A percentile compares a stretch with the other conserved stretches of the same genome.
These are phyloP conservation scores for Penicillium sp. DNA, from an alignment of 2,329 filamentous ascomycete species.

Conservation along the genomic window DNA sequence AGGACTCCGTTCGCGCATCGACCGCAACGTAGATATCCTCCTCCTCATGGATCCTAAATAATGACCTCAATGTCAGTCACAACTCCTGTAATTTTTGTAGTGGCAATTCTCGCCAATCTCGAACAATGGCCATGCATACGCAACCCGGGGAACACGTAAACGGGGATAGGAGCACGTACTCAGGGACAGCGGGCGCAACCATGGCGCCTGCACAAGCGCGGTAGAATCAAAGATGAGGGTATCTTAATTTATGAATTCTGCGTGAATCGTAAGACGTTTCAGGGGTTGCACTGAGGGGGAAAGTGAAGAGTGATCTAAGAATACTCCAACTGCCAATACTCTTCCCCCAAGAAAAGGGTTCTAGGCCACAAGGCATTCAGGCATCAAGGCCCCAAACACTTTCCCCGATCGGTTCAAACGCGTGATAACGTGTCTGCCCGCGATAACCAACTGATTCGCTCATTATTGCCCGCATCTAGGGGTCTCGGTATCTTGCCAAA, in stretches of 20 bases:
- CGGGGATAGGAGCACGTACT: slow-evolving; percentile 53
- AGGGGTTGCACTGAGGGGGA: slow-evolving; percentile 7
- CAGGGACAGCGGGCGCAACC: slow-evolving; percentile 72
- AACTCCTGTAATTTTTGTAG: slow-evolving; percentile 5
- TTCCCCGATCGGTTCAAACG: slow-evolving; percentile 18
- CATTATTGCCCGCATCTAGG: slow-evolving; percentile 2
- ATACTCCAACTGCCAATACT: neutral
- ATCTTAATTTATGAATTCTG: neutral
- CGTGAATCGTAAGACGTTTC: slow-evolving; percentile 6
- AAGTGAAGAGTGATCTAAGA: slow-evolving; percentile 12
- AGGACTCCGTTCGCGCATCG: slow-evolving; percentile 85
- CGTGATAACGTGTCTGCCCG: slow-evolving; percentile 16
- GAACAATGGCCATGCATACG: slow-evolving; percentile 20
- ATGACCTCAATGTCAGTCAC: slow-evolving; percentile 20
- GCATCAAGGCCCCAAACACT: slow-evolving; percentile 1
- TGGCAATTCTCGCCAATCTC: neutral
- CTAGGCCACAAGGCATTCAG: slow-evolving; percentile 23
- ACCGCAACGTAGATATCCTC: slow-evolving; percentile 79
- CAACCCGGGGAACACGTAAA: slow-evolving; percentile 30
- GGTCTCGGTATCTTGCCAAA: slow-evolving; percentile 9
- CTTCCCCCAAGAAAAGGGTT: slow-evolving; percentile 11
- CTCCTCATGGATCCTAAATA: slow-evolving; percentile 81
- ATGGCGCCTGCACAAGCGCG: slow-evolving; percentile 48
- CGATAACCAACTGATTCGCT: slow-evolving; percentile 12
- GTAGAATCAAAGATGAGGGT: slow-evolving; percentile 4